phyloP scores from a whole-genome alignment of 345 rosid genomes.

The Adansonia digitata region DNA sequence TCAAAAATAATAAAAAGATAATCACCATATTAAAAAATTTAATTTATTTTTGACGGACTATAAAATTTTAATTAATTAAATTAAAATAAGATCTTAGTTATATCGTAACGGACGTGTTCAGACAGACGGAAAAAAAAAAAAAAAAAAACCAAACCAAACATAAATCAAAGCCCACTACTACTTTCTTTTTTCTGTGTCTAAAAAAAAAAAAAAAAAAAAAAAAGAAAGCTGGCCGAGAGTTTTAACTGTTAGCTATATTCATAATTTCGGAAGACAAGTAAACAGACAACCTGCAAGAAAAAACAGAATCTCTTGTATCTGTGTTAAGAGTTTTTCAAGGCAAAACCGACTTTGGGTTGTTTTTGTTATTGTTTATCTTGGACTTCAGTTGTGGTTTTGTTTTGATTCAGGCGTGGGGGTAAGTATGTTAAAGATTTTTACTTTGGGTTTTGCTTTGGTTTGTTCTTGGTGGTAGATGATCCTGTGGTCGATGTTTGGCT shows the following conservation, averaged over 20 bases:
- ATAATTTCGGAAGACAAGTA: neutral
- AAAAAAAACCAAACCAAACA: no score
- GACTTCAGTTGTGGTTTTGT: neutral
- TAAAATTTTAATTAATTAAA: no score
- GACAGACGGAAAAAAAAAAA: no score
- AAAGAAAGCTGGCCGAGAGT: neutral
- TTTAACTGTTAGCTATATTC: neutral
- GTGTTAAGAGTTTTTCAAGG: neutral
- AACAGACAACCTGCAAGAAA: neutral
- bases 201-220: no score
- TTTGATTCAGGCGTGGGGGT: neutral
- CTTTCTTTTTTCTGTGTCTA: slow-evolving; percentile 4
- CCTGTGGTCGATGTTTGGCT: slow-evolving; percentile 10
- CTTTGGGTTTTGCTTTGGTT: neutral
- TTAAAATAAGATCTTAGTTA: no score
- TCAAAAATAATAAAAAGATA: no score
- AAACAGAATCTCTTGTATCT: neutral
- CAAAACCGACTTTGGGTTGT: slow-evolving; percentile 1
- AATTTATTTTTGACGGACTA: no score
- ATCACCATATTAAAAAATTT: no score
- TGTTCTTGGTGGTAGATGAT: neutral
- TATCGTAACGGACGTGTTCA: no score
- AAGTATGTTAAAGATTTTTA: neutral
- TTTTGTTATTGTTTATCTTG: neutral
- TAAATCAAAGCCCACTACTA: no score